Evolutionary conservation across 1,284 basidiomycete genomes (phyloP).

Genomic region (Sanghuangporus weigelae): DNA sequence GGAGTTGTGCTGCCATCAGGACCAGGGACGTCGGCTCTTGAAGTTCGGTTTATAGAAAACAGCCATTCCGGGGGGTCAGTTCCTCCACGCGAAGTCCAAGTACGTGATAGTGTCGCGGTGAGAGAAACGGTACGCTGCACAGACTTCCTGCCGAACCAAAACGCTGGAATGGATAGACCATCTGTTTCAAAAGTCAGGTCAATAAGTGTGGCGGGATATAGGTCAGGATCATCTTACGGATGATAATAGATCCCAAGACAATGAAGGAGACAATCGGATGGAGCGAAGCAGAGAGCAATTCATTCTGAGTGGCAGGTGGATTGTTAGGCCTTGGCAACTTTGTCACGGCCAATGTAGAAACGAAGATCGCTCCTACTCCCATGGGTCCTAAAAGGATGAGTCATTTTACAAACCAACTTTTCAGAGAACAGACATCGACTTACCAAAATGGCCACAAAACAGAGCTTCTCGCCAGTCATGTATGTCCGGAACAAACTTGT

Average conservation of each 20-base stretch:
- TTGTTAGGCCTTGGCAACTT: constrained; percentile 56
- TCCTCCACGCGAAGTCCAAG: not conserved
- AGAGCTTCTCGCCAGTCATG: constrained; percentile 72
- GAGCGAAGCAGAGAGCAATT: constrained; percentile 63
- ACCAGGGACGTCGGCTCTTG: not conserved
- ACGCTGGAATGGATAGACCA: constrained; percentile 86
- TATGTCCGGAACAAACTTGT: constrained; percentile 84
- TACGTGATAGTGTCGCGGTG: constrained; percentile 77
- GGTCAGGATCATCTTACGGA: constrained; percentile 8
- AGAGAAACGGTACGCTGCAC: constrained; percentile 79
- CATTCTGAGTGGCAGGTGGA: constrained; percentile 61
- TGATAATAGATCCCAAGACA: constrained; percentile 70
- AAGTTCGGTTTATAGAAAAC: not conserved
- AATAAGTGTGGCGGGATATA: not conserved
- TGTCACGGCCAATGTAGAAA: constrained; percentile 70
- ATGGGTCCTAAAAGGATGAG: constrained; percentile 31
- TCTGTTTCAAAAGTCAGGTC: constrained; percentile 36
- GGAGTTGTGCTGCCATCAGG: not conserved
- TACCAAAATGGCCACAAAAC: constrained; percentile 81
- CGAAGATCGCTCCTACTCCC: constrained; percentile 83
- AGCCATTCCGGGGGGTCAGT: not conserved
- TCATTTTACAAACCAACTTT: not conserved
- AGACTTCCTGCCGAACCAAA: constrained; percentile 49
- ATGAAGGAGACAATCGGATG: constrained; percentile 83
- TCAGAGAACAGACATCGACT: not conserved